Conservation (phyloP, 1,284 basidiomycete species). For the Rhodotorula mucilaginosa region DNA sequence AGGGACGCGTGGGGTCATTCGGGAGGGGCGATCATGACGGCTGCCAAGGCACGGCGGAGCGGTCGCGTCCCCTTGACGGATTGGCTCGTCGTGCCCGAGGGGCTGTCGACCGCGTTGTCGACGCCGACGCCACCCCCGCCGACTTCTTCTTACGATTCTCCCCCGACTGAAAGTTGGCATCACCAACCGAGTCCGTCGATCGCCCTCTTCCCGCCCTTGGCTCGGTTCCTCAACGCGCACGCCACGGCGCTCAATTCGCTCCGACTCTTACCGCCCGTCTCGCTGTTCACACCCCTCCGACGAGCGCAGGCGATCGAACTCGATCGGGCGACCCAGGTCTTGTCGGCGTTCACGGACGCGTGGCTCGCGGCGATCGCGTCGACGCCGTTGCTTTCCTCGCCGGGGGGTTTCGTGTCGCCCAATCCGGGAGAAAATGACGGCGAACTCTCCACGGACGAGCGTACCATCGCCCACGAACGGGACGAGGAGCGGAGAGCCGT, state of each 20-base stretch:
- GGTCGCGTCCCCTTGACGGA: slow-evolving; percentile 51
- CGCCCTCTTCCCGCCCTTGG: slow-evolving; percentile 72
- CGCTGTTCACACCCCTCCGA: slow-evolving; percentile 47
- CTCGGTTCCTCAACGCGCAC: slow-evolving; percentile 69
- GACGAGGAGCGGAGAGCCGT: slow-evolving; percentile 31
- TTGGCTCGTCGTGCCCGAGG: slow-evolving; percentile 47
- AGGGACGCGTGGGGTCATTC: slow-evolving; percentile 34
- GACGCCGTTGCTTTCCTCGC: slow-evolving; percentile 5
- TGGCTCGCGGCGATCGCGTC: slow-evolving; percentile 24
- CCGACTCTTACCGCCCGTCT: slow-evolving; percentile 71
- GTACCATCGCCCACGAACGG: slow-evolving; percentile 3
- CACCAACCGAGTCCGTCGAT: slow-evolving; percentile 63
- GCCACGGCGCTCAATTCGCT: slow-evolving; percentile 74
- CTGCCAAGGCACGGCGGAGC: slow-evolving; percentile 45
- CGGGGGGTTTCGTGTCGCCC: neutral
- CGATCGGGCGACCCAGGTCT: slow-evolving; percentile 34
- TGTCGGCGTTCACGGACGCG: slow-evolving; percentile 41
- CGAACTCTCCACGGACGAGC: slow-evolving; percentile 18
- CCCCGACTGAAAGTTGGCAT: slow-evolving; percentile 7
- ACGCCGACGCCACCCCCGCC: slow-evolving; percentile 18
- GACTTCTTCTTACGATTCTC: neutral
- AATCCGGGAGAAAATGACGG: neutral
- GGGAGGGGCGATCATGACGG: slow-evolving; percentile 50
- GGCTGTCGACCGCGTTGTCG: slow-evolving; percentile 41
- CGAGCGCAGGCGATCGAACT: slow-evolving; percentile 31